Evolutionary conservation across 2,329 filamentous ascomycete species (phyloP).

Genomic region (Curvularia verruculosa): DNA sequence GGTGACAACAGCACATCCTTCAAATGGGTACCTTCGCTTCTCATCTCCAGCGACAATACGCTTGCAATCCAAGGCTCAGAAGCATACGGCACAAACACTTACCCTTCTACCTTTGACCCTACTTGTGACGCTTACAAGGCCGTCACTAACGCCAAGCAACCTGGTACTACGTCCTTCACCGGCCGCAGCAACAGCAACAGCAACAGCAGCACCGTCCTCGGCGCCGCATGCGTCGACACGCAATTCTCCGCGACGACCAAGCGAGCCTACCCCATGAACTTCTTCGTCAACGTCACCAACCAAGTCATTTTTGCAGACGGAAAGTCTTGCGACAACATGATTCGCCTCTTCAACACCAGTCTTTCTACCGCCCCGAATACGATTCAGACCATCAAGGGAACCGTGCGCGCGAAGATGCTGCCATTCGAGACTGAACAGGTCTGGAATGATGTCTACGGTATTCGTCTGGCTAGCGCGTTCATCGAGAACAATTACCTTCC

Average conservation of each 20-base stretch:
- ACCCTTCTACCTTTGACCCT: slow-evolving; percentile 55
- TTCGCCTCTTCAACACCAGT: slow-evolving; percentile 55
- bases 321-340: slow-evolving; percentile 53
- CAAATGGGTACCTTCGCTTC: slow-evolving; percentile 56
- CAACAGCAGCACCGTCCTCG: slow-evolving; percentile 14
- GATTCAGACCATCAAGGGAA: slow-evolving; percentile 45
- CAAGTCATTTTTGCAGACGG: slow-evolving; percentile 57
- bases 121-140: slow-evolving; percentile 57
- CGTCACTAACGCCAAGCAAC: slow-evolving; percentile 29
- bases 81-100: slow-evolving; percentile 56
- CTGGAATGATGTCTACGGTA: slow-evolving; percentile 42
- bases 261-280: slow-evolving; percentile 49
- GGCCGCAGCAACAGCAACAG: slow-evolving; percentile 24
- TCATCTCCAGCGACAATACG: slow-evolving; percentile 54
- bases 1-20: slow-evolving; percentile 60
- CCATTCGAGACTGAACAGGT: slow-evolving; percentile 39
- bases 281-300: slow-evolving; percentile 61
- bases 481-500: slow-evolving; percentile 50
- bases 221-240: slow-evolving; percentile 30
- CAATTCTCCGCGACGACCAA: slow-evolving; percentile 19
- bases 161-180: slow-evolving; percentile 31
- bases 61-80: slow-evolving; percentile 54
- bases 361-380: slow-evolving; percentile 44
- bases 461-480: slow-evolving; percentile 49
- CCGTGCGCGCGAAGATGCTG: slow-evolving; percentile 35